Percentiles rank a stretch among this genome's conserved stretches.
Evolutionary conservation across 1,284 basidiomycete species (phyloP).

Genomic region (Erythrobasidium hasegawianum): DNA sequence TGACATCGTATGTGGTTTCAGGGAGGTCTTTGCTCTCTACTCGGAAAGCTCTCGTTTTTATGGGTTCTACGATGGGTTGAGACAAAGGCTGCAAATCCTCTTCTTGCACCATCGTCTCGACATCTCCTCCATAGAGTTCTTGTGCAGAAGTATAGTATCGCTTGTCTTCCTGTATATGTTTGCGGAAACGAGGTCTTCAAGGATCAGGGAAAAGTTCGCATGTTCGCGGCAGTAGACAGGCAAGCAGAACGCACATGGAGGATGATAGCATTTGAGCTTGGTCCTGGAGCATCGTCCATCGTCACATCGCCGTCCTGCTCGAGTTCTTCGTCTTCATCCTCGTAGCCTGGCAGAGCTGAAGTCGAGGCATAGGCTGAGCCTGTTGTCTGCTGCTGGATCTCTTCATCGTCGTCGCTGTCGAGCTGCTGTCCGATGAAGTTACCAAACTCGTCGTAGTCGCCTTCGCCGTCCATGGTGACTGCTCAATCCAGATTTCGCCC

Average conservation of each 20-base stretch:
- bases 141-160: constrained; percentile 92
- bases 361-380: constrained; percentile 31
- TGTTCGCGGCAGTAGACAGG: constrained; percentile 53
- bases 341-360: constrained; percentile 51
- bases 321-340: constrained; percentile 52
- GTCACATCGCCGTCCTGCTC: constrained; percentile 60
- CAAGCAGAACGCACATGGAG: constrained; percentile 62
- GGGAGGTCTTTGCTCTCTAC: constrained; percentile 84
- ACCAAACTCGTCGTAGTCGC: constrained; percentile 59
- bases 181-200: too few relatives aligned
- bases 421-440: constrained; percentile 93
- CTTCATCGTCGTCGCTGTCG: constrained; percentile 72
- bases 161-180: constrained; percentile 80
- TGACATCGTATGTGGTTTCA: constrained; percentile 87
- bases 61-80: constrained; percentile 91
- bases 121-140: constrained; percentile 88
- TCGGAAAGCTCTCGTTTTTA: constrained; percentile 87
- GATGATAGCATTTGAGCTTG: constrained; percentile 31
- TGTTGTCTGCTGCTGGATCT: constrained; percentile 40
- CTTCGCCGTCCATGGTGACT: constrained; percentile 26
- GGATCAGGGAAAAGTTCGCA: constrained; percentile 51
- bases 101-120: constrained; percentile 96
- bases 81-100: constrained; percentile 93
- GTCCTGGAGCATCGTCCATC: constrained; percentile 42
- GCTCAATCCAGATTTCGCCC: neutral